These are phyloP conservation scores for Myriosclerotinia scirpicola DNA, from an alignment of 2,329 filamentous ascomycete genomes.

Conservation along the genomic window DNA sequence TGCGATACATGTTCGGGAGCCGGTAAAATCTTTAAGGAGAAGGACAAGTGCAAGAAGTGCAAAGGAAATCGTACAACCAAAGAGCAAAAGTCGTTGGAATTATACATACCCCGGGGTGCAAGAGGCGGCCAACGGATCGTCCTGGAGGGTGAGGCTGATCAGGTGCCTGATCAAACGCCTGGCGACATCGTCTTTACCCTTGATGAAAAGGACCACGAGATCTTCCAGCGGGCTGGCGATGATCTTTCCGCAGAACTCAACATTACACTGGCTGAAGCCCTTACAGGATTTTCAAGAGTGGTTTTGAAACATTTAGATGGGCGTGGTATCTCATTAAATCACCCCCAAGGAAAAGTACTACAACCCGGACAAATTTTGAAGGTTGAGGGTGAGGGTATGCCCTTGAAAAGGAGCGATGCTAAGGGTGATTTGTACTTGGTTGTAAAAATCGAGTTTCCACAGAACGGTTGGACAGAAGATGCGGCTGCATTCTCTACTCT, in stretches of 20 bases:
- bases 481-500: slow-evolving; percentile 70
- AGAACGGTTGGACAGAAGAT: slow-evolving; percentile 77
- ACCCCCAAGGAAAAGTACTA: slow-evolving; percentile 79
- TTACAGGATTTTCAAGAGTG: slow-evolving; percentile 86
- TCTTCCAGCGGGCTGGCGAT: slow-evolving; percentile 78
- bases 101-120: slow-evolving; percentile 89
- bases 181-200: slow-evolving; percentile 93
- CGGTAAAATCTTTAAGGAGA: slow-evolving; percentile 89
- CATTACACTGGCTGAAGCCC: slow-evolving; percentile 77
- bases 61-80: slow-evolving; percentile 86
- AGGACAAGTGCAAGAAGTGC: slow-evolving; percentile 98
- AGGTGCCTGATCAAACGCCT: slow-evolving; percentile 82
- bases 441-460: slow-evolving; percentile 84
- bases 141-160: slow-evolving; percentile 90
- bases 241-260: slow-evolving; percentile 82
- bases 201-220: slow-evolving; percentile 75
- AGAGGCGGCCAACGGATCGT: slow-evolving; percentile 87
- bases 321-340: slow-evolving; percentile 78
- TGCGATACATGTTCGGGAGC: slow-evolving; percentile 83
- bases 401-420: slow-evolving; percentile 77
- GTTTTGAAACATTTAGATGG: slow-evolving; percentile 93
- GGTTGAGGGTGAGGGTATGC: slow-evolving; percentile 90
- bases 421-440: slow-evolving; percentile 86
- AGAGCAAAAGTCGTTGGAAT: slow-evolving; percentile 90
- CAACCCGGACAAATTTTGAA: slow-evolving; percentile 83